Evolutionary conservation across 345 rosid genomes (phyloP).

Genomic region (Citrus medica): DNA sequence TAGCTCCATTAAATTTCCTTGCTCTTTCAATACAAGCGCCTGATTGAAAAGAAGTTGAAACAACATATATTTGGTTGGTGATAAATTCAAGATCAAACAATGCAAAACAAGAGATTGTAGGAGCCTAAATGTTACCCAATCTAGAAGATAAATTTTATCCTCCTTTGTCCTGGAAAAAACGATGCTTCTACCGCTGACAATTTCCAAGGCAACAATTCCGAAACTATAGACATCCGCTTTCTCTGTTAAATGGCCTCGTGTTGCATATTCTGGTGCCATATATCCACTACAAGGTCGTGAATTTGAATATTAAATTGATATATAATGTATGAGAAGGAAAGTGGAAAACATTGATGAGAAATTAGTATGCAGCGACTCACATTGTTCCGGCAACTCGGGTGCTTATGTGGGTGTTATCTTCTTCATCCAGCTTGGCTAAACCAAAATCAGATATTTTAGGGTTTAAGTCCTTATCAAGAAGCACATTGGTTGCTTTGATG

Average conservation of each 20-base stretch:
- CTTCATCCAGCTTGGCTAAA: conserved; percentile 69
- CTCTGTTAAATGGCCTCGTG: conserved; percentile 29
- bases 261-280: conserved; percentile 44
- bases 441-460: conserved; percentile 72
- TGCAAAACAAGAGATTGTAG: background rate
- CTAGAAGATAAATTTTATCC: conserved; percentile 20
- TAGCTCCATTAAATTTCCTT: conserved; percentile 32
- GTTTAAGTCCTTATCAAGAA: conserved; percentile 49
- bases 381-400: conserved; percentile 65
- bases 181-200: conserved; percentile 30
- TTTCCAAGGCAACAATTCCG: conserved; percentile 37
- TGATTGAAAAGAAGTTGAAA: background rate
- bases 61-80: background rate
- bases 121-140: conserved; percentile 22
- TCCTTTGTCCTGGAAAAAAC: background rate
- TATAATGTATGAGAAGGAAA: background rate
- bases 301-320: background rate
- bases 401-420: conserved; percentile 65
- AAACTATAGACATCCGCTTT: conserved; percentile 42
- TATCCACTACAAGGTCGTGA: conserved; percentile 29
- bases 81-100: background rate
- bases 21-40: conserved; percentile 39
- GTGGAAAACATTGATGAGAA: background rate
- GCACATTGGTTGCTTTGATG: conserved; percentile 67
- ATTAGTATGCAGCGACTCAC: conserved; percentile 28